Percentiles rank a stretch among this genome's conserved stretches.
These are phyloP conservation scores for Cyberlindnera maritima DNA, from an alignment of 805 yeast species.

Conservation along the genomic window DNA sequence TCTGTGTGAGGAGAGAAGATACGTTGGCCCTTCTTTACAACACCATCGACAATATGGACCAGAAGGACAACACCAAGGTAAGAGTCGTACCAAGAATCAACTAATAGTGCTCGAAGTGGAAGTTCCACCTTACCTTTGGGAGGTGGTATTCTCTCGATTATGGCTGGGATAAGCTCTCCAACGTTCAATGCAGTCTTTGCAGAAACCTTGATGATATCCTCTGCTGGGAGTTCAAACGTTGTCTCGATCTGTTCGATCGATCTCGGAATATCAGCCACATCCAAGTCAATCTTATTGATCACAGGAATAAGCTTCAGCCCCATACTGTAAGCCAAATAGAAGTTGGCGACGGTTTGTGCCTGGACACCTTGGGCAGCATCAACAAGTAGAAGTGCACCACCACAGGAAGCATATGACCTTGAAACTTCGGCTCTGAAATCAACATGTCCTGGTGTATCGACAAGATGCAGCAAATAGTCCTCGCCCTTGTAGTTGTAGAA, in stretches of 20 bases:
- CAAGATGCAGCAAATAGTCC: slow-evolving; percentile 84
- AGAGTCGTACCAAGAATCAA: slow-evolving; percentile 97
- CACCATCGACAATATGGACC: slow-evolving; percentile 83
- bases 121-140: slow-evolving; percentile 55
- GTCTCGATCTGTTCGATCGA: slow-evolving; percentile 83
- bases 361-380: slow-evolving; percentile 97
- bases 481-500: slow-evolving; percentile 61
- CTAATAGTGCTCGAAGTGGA: slow-evolving; percentile 73
- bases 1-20: slow-evolving; percentile 75
- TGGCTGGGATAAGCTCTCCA: slow-evolving; percentile 72
- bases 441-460: slow-evolving; percentile 98
- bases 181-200: slow-evolving; percentile 91
- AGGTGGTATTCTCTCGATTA: slow-evolving; percentile 76
- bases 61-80: slow-evolving; percentile 88
- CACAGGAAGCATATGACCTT: slow-evolving; percentile 92
- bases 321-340: slow-evolving; percentile 84
- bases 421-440: slow-evolving; percentile 94
- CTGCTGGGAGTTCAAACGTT: slow-evolving; percentile 74
- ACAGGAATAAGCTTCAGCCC: slow-evolving; percentile 81
- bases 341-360: slow-evolving; percentile 98
- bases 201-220: slow-evolving; percentile 78
- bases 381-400: slow-evolving; percentile 84
- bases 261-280: slow-evolving; percentile 76
- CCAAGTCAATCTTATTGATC: slow-evolving; percentile 87
- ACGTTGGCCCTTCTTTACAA: slow-evolving; percentile 68